These are phyloP conservation scores for Dactylellina haptotyla DNA, from an alignment of 2,329 filamentous ascomycete genomes.

Conservation along the genomic window DNA sequence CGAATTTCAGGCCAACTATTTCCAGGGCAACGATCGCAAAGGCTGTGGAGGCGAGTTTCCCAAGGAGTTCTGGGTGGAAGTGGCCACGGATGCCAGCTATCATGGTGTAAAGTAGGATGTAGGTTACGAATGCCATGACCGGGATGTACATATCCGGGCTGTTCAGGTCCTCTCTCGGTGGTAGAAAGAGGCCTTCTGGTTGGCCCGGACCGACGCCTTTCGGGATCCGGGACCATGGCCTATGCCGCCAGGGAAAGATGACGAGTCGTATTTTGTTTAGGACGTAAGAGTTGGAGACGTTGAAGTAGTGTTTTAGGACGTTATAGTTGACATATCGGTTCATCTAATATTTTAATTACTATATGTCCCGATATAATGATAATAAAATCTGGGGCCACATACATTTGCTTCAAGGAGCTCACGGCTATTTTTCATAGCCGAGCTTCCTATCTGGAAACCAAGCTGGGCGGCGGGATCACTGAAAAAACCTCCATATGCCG, in stretches of 20 bases:
- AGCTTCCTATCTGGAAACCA: constrained; percentile 92
- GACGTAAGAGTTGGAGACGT: constrained; percentile 97
- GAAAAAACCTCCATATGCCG: constrained; percentile 89
- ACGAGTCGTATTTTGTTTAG: constrained; percentile 91
- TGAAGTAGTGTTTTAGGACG: constrained; percentile 98
- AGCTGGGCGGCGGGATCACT: constrained; percentile 95
- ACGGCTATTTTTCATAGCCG: constrained; percentile 87
- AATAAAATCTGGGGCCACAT: constrained; percentile 59
- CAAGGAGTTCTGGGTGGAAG: constrained; percentile 93
- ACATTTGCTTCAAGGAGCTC: constrained; percentile 97
- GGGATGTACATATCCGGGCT: constrained; percentile 99
- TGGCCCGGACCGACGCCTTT: constrained; percentile 71
- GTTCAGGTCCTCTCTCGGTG: constrained; percentile 94
- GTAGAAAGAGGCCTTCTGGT: constrained; percentile 81
- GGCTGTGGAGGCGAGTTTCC: constrained; percentile 85
- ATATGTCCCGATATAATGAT: constrained; percentile 3
- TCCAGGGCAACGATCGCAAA: constrained; percentile 85
- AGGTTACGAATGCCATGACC: constrained; percentile 96
- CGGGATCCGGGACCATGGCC: constrained; percentile 89
- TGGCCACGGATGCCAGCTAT: constrained; percentile 88
- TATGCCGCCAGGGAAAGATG: constrained; percentile 96
- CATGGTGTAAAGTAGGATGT: constrained; percentile 91
- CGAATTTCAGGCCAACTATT: constrained; percentile 88
- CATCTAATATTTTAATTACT: constrained; percentile 64
- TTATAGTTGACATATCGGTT: constrained; percentile 89